Percentiles rank a stretch among this genome's conserved stretches.
phyloP scores from a whole-genome alignment of 2,329 filamentous ascomycete genomes.

The Aspergillus sp. region DNA sequence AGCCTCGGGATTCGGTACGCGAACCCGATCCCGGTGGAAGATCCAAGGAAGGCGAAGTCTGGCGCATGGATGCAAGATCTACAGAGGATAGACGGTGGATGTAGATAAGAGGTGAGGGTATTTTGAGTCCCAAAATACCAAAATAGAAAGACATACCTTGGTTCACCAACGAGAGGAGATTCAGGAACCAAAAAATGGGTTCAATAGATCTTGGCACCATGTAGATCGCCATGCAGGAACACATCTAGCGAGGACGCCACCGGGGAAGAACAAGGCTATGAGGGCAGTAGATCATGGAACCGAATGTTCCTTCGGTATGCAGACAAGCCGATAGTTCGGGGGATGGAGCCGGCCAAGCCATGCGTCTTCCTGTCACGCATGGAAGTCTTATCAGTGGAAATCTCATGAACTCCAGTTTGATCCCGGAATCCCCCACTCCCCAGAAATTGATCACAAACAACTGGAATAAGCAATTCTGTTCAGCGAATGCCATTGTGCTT shows the following conservation, averaged over 20 bases:
- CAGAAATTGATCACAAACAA: neutral
- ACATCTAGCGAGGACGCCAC: neutral
- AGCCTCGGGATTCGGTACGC: neutral
- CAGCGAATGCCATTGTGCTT: neutral
- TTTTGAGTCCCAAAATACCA: neutral
- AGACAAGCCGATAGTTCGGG: conserved; percentile 5
- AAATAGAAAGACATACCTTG: neutral
- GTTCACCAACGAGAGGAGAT: neutral
- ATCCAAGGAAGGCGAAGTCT: neutral
- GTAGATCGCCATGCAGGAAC: neutral
- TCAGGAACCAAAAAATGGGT: neutral
- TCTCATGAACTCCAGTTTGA: conserved; percentile 2
- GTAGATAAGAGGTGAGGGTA: neutral
- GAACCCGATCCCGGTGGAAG: neutral
- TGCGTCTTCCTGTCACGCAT: conserved; percentile 5
- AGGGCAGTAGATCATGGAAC: neutral
- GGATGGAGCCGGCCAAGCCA: conserved; percentile 2
- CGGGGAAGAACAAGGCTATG: neutral
- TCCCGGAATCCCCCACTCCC: neutral
- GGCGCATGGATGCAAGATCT: neutral
- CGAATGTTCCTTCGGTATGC: neutral
- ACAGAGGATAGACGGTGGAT: neutral
- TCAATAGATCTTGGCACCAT: neutral
- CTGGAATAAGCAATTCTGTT: neutral
- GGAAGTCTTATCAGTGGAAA: conserved; percentile 9